Evolutionary conservation across 2,329 filamentous ascomycete genomes (phyloP).

Genomic region (Stemphylium beticola): DNA sequence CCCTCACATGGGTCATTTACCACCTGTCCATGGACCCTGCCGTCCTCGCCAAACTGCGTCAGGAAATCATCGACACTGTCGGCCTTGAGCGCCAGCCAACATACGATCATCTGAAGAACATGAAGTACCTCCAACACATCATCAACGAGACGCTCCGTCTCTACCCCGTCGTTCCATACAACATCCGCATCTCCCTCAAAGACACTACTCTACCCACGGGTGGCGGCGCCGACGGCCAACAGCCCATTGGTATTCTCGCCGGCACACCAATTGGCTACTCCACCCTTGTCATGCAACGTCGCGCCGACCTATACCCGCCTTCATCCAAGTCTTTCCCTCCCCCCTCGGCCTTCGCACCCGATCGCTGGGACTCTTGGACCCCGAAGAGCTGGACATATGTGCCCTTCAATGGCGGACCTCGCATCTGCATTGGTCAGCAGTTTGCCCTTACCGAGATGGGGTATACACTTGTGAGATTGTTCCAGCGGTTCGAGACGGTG

Average conservation of each 20-base stretch:
- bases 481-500: conserved; percentile 54
- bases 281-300: conserved; percentile 57
- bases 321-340: conserved; percentile 49
- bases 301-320: conserved; percentile 57
- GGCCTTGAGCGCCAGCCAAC: conserved; percentile 67
- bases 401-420: conserved; percentile 57
- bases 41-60: conserved; percentile 70
- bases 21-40: conserved; percentile 76
- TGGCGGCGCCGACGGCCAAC: conserved; percentile 53
- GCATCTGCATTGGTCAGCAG: conserved; percentile 60
- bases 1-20: conserved; percentile 81
- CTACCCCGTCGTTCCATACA: conserved; percentile 59
- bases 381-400: conserved; percentile 58
- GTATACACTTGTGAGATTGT: conserved; percentile 55
- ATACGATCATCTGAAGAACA: conserved; percentile 82
- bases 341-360: conserved; percentile 53
- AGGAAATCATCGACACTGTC: conserved; percentile 72
- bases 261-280: conserved; percentile 56
- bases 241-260: conserved; percentile 54
- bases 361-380: conserved; percentile 57
- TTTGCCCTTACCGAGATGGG: conserved; percentile 60
- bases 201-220: conserved; percentile 59
- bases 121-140: conserved; percentile 70
- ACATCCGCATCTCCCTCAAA: conserved; percentile 54
- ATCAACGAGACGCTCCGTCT: conserved; percentile 51